phyloP scores from a whole-genome alignment of 495 filamentous ascomycete species.

The Xylaria venustula region DNA sequence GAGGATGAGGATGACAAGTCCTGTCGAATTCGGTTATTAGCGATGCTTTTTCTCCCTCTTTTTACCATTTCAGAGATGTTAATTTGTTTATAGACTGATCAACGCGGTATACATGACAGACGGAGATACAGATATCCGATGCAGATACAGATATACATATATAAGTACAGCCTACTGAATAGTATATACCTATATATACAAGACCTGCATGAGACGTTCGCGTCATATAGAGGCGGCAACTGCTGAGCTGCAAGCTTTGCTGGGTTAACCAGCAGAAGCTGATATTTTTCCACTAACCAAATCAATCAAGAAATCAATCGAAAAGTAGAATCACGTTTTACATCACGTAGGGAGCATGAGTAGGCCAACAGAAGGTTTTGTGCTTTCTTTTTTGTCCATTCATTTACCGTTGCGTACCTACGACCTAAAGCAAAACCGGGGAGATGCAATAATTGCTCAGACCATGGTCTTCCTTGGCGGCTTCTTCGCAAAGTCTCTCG shows the following conservation, averaged over 20 bases:
- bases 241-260: too few relatives aligned
- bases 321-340: not conserved
- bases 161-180: too few relatives aligned
- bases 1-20: not conserved
- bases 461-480: too few relatives aligned
- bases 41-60: too few relatives aligned
- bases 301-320: too few relatives aligned
- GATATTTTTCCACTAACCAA: too few relatives aligned
- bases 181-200: not conserved
- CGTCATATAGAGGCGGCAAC: not conserved
- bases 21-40: too few relatives aligned
- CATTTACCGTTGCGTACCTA: slow-evolving; percentile 36
- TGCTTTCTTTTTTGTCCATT: slow-evolving; percentile 28
- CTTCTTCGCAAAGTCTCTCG: too few relatives aligned
- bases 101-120: too few relatives aligned
- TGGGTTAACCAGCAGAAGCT: too few relatives aligned
- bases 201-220: not conserved
- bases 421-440: slow-evolving; percentile 33
- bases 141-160: not conserved
- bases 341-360: not conserved
- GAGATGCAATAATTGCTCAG: slow-evolving; percentile 36
- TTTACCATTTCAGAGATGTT: too few relatives aligned
- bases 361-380: not conserved
- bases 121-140: not conserved
- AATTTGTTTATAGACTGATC: not conserved